A percentile compares a stretch with the other conserved stretches of the same genome.
Evolutionary conservation across 2,329 filamentous ascomycete genomes (phyloP).

Genomic region (Cordyceps cateniannulata): DNA sequence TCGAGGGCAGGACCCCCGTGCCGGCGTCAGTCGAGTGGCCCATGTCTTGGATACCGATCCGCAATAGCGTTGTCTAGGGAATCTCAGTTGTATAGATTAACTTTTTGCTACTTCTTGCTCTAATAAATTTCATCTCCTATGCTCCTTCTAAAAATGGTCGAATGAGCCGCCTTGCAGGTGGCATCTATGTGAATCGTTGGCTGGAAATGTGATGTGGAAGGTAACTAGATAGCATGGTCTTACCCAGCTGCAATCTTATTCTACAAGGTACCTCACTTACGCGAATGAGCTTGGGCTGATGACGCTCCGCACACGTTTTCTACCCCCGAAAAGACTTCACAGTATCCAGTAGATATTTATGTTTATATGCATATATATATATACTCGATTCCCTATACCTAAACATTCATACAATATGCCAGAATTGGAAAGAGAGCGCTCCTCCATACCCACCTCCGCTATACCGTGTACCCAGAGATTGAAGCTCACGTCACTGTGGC

Average conservation of each 20-base stretch:
- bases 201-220: no score
- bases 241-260: no score
- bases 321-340: no score
- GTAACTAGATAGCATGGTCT: no score
- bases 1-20: not conserved
- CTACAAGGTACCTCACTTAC: no score
- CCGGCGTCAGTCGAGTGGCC: not conserved
- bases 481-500: not conserved
- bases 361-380: not conserved
- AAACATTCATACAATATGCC: conserved; percentile 12
- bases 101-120: not conserved
- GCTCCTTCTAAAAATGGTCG: no score
- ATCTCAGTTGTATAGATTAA: not conserved
- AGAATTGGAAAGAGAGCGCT: not conserved
- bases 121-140: not conserved
- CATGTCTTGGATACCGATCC: conserved; percentile 7
- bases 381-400: conserved; percentile 8
- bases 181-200: no score
- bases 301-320: no score
- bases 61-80: not conserved
- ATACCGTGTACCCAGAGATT: conserved; percentile 1
- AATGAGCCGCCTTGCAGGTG: no score
- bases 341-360: not conserved
- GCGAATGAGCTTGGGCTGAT: no score
- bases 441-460: not conserved